Evolutionary conservation across 306 rosid species (phyloP).

Genomic region (Cucumis hystrix): DNA sequence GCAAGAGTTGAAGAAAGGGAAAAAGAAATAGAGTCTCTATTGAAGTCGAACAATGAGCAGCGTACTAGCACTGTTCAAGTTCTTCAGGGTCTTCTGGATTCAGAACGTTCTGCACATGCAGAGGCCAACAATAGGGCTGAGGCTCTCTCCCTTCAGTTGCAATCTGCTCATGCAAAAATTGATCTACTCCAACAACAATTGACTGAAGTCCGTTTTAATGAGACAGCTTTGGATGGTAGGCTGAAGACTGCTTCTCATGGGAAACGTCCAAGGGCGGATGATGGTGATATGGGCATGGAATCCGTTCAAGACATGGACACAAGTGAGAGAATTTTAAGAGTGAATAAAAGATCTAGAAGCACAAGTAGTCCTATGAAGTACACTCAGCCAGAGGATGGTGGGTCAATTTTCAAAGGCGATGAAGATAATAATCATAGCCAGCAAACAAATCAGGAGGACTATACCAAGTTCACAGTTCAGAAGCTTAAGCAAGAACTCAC

Average conservation of each 20-base stretch:
- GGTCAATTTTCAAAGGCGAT: constrained; percentile 57
- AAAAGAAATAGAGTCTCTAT: constrained; percentile 59
- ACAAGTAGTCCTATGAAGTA: constrained; percentile 30
- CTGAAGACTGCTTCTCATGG: constrained; percentile 58
- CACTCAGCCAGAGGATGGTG: constrained; percentile 73
- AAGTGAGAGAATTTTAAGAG: constrained; percentile 42
- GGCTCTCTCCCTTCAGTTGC: constrained; percentile 70
- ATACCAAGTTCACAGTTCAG: constrained; percentile 64
- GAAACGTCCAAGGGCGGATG: constrained; percentile 62
- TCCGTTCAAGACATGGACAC: constrained; percentile 62
- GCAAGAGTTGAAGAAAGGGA: constrained; percentile 72
- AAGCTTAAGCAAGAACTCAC: constrained; percentile 92
- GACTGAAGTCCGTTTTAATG: constrained; percentile 67
- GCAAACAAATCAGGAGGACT: constrained; percentile 52
- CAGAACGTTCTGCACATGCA: constrained; percentile 84
- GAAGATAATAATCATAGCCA: constrained; percentile 61
- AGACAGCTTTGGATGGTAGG: constrained; percentile 65
- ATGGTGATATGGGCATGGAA: constrained; percentile 44
- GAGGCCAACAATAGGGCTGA: constrained; percentile 89
- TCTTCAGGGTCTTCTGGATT: constrained; percentile 70
- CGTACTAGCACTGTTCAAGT: constrained; percentile 57
- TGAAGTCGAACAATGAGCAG: constrained; percentile 62
- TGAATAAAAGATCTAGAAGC: constrained; percentile 54
- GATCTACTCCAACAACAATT: constrained; percentile 77
- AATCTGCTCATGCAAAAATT: constrained; percentile 78